Evolutionary conservation across 1,284 basidiomycete genomes (phyloP).

Genomic region (Tilletia walkeri): DNA sequence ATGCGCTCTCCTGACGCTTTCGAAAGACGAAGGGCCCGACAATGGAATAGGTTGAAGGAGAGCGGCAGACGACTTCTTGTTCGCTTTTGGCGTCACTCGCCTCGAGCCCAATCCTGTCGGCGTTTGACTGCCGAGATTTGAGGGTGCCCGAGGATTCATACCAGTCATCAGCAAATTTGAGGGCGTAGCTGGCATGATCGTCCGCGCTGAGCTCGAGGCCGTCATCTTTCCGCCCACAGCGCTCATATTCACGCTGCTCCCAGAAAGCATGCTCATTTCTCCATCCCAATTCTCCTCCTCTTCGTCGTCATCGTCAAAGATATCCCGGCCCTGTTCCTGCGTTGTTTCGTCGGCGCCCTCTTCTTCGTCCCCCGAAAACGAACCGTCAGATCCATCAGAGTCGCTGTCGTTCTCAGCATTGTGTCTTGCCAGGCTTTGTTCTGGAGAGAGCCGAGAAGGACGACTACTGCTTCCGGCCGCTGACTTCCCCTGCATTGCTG

Average conservation of each 20-base stretch:
- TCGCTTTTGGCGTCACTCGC: neutral
- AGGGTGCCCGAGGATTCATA: neutral
- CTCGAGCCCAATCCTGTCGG: neutral
- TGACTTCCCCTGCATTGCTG: no score
- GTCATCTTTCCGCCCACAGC: neutral
- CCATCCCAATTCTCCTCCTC: slow-evolving; percentile 36
- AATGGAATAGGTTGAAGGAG: neutral
- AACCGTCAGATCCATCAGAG: neutral
- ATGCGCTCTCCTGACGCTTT: neutral
- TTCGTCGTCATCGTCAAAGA: slow-evolving; percentile 29
- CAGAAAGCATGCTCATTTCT: slow-evolving; percentile 14
- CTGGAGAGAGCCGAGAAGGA: no score
- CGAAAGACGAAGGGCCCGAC: neutral
- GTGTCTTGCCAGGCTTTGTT: neutral
- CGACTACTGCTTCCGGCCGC: no score
- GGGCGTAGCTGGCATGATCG: neutral
- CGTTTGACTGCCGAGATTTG: neutral
- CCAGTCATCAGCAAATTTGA: slow-evolving; percentile 3
- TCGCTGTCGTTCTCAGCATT: neutral
- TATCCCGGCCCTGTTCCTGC: neutral
- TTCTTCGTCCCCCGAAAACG: neutral
- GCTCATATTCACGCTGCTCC: neutral
- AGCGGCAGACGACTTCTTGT: neutral
- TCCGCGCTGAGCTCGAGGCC: neutral
- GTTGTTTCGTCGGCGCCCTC: neutral